Conservation (phyloP, 129 eudicot species). For the Pseudognaphalium luteoalbum region DNA sequence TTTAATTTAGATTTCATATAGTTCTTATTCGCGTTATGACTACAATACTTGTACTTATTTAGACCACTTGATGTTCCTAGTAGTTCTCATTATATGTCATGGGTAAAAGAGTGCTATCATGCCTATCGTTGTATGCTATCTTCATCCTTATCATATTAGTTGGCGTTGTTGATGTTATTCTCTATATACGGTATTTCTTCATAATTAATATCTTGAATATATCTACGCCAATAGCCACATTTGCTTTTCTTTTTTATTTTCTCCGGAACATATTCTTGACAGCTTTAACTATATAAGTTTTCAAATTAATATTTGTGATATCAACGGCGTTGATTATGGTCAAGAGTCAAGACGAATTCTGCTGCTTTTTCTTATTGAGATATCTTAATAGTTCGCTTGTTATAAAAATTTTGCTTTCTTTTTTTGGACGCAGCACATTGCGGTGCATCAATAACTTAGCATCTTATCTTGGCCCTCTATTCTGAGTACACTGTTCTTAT, state of each 20-base stretch:
- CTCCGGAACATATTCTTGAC: background rate
- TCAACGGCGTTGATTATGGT: background rate
- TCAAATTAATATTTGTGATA: conserved; percentile 7
- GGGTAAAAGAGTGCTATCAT: background rate
- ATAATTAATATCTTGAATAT: background rate
- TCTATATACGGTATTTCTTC: background rate
- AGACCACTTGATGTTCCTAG: background rate
- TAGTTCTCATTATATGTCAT: background rate
- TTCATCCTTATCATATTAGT: conserved; percentile 10
- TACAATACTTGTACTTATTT: background rate
- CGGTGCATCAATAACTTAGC: background rate
- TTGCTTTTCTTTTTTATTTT: background rate
- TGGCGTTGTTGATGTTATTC: background rate
- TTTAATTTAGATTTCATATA: background rate
- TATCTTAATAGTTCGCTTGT: background rate
- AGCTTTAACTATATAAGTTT: background rate
- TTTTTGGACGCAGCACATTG: background rate
- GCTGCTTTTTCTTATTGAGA: background rate
- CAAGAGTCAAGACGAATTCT: background rate
- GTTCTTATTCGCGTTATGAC: background rate
- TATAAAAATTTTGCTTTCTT: background rate
- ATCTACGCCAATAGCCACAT: background rate
- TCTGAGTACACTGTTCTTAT: background rate
- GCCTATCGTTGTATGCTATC: background rate
- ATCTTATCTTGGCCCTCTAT: conserved; percentile 13